Evolutionary conservation across 2,329 filamentous ascomycete species (phyloP).

Genomic region (Paraphoma sp.): DNA sequence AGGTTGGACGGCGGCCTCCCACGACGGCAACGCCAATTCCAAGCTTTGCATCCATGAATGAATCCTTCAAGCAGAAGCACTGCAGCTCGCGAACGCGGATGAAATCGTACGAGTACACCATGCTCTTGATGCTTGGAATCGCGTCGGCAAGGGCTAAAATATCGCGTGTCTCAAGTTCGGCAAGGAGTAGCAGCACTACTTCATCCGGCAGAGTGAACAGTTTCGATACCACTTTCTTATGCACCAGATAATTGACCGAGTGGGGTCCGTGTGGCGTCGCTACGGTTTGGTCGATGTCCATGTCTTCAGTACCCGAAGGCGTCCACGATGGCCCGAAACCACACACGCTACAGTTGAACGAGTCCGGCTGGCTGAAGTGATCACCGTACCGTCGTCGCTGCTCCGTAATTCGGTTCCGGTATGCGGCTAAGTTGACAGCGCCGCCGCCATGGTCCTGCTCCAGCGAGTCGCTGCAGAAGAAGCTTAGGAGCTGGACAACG

Average conservation of each 20-base stretch:
- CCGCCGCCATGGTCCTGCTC: constrained; percentile 49
- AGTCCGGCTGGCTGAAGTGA: background rate
- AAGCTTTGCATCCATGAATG: constrained; percentile 48
- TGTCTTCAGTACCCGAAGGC: background rate
- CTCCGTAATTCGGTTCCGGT: constrained; percentile 1
- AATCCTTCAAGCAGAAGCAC: constrained; percentile 56
- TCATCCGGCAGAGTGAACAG: constrained; percentile 50
- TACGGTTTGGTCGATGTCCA: background rate
- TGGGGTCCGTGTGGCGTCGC: background rate
- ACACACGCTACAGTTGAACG: background rate
- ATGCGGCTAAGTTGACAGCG: constrained; percentile 29
- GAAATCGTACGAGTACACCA: constrained; percentile 45
- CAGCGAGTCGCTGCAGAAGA: constrained; percentile 57
- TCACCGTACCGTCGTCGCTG: background rate
- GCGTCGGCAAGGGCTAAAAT: constrained; percentile 48
- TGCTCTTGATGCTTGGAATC: constrained; percentile 43
- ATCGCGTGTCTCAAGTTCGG: constrained; percentile 37
- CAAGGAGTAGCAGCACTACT: constrained; percentile 43
- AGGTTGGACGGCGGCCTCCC: constrained; percentile 25
- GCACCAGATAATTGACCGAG: background rate
- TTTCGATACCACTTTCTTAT: constrained; percentile 11
- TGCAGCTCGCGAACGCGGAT: constrained; percentile 55
- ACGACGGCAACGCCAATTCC: constrained; percentile 52
- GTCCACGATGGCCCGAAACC: background rate
- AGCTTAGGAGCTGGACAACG: constrained; percentile 60